Base-by-base conservation (phyloP, 2,329 filamentous ascomycete species). In the Fusarium ramigenum region DNA sequence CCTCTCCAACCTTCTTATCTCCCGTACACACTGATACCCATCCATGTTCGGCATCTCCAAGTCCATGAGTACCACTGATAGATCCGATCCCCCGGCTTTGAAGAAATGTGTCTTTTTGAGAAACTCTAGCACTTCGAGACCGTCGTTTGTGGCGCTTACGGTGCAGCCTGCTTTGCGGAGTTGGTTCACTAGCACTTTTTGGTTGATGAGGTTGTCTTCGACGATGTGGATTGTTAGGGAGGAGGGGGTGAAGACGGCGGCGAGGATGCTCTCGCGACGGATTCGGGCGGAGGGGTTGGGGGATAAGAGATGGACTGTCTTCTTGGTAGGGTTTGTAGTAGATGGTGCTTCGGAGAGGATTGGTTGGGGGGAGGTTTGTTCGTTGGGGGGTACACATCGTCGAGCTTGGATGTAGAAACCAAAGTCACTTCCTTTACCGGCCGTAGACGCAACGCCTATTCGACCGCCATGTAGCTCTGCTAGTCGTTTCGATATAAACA, bases 171-270 rank as follows among this genome's bases (percentile, higher is more conserved):
- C 85, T 75, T 90, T 91, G 62, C 84, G 84, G 9, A 93, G 82
- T 78, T 91, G 91, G 56, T 90, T 90, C n/a, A 91, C 81, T 2
- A 92, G 80, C 44, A 91, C 90, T 73, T 91, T 91, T 76, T 92
- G 91, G 77, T 93, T 93, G 70, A 92, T 90, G 8, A 86, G 83
- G 75, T 93, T 92, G 76, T 93, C 91, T 78, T 93, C 91, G 1
- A 93, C 91, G 7, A 92, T 82, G 12, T 92, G 81, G 5, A 93
- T 87, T 43, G 86, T 86, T 65, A 90, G 83, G 14, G 87, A 19
- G 7, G 30, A 28, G 9, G 63, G 65, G 12, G 58, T 46, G 10
- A 71, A 59, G 0, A 30, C 34, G 9, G 46, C 28, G 19, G 28
- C 46, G 16, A 46, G 37, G 6, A 25, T n/a, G 10, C 7, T 42